These are phyloP conservation scores for Quercus dentata DNA, from an alignment of 306 rosid species.

Conservation along the genomic window DNA sequence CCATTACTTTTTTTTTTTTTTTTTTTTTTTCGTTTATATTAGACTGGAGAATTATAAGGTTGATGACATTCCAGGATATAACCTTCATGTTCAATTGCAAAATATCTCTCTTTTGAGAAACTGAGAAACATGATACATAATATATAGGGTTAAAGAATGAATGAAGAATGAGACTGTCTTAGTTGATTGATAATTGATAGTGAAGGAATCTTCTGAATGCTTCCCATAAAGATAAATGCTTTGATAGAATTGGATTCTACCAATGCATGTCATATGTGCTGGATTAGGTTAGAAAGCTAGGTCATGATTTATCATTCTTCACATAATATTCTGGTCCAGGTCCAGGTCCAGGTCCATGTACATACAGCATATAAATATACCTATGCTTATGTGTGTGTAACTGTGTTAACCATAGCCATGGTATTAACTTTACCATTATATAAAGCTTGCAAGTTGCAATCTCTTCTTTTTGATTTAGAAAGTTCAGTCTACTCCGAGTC, in stretches of 20 bases:
- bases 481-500: background rate
- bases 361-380: too few relatives aligned
- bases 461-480: background rate
- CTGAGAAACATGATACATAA: background rate
- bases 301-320: background rate
- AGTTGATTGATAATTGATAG: background rate
- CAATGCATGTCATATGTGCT: background rate
- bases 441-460: background rate
- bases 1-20: background rate
- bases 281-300: background rate
- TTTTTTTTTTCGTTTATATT: background rate
- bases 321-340: too few relatives aligned
- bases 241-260: background rate
- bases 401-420: too few relatives aligned
- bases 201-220: background rate
- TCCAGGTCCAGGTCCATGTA: too few relatives aligned
- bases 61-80: background rate
- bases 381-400: too few relatives aligned
- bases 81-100: slow-evolving; percentile 7
- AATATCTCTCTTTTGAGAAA: background rate
- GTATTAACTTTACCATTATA: background rate
- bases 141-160: background rate
- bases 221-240: background rate
- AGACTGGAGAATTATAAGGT: background rate
- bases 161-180: background rate